Evolutionary conservation across 2,329 filamentous ascomycete genomes (phyloP), one percentile per base, ranked within the genome.

Genomic region (Beauveria sp.): DNA sequence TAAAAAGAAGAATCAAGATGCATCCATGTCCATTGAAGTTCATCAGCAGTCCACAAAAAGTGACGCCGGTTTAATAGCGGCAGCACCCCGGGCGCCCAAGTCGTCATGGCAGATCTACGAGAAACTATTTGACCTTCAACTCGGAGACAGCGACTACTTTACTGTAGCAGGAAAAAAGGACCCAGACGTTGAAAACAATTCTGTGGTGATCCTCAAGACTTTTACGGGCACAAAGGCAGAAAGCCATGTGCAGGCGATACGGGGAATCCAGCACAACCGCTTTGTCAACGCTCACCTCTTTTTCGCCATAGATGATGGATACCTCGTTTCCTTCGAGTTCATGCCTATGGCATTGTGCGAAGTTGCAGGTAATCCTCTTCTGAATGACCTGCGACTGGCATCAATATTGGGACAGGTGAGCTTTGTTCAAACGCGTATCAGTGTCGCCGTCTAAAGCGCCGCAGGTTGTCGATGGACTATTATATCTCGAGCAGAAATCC

Each of bases 281-380:
- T 58, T 63, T 40, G 12, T 61, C 34, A 18, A 40, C 38, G 28
- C 30, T 30, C 42, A 50, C 30, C 18, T 57, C 4, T 56, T 55
- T 22, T 28, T 62, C 20, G 12, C 46, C 24, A 38, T 54, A 22
- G 30, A 57, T 51, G 34, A 45, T n/a, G 28, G 34, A 34, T 56
- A 18, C 26, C 43, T 50, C 30, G 52, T 60, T 26, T 51, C 34
- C 18, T 63, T 63, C 26, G 52, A 63, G 28, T 63, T 60, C 38
- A 63, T 63, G 51, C 62, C 62, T 50, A n/a, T 63, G 50, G 60
- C 52, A 18, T 22, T 60, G 12, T 55, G 50, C 14, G 58, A 63
- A 58, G n/a, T 60, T 14, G 45, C 45, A 34, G 62, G 49, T 22
- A 53, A 53, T 34, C 62, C 57, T 30, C 46, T 60, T 24, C 22